Evolutionary conservation across 2,329 filamentous ascomycete genomes (phyloP).

Genomic region (Sclerotinia borealis): DNA sequence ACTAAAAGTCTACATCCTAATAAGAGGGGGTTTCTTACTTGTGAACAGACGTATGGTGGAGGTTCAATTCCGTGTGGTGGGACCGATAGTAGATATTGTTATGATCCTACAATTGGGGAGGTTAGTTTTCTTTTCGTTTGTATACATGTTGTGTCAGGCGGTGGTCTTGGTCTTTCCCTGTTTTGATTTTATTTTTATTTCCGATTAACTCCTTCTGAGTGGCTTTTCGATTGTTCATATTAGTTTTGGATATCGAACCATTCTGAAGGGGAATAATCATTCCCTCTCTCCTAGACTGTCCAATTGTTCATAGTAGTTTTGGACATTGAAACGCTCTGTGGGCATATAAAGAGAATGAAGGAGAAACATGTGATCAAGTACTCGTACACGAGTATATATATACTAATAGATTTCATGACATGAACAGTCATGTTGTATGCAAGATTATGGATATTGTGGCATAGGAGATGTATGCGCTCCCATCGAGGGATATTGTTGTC

Average conservation of each 20-base stretch:
- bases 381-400: no score
- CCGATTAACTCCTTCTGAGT: not conserved
- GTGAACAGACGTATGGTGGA: constrained; percentile 17
- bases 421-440: constrained; percentile 17
- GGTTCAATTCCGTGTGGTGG: constrained; percentile 17
- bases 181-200: not conserved
- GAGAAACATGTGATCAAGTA: not conserved
- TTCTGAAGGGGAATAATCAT: no score
- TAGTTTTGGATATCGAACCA: not conserved
- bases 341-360: not conserved
- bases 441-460: constrained; percentile 20
- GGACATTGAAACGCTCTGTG: not conserved
- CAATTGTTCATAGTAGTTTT: not conserved
- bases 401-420: not conserved
- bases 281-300: not conserved
- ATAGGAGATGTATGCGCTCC: constrained; percentile 19
- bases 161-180: no score
- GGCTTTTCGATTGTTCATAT: not conserved
- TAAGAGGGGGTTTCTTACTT: constrained; percentile 16
- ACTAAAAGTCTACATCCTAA: not conserved
- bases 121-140: not conserved
- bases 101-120: constrained; percentile 22
- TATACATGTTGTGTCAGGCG: not conserved
- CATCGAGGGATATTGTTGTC: constrained; percentile 20
- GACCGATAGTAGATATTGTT: constrained; percentile 16